Conservation (phyloP, 2,329 filamentous ascomycete species). For the Xylariaceae sp. region DNA sequence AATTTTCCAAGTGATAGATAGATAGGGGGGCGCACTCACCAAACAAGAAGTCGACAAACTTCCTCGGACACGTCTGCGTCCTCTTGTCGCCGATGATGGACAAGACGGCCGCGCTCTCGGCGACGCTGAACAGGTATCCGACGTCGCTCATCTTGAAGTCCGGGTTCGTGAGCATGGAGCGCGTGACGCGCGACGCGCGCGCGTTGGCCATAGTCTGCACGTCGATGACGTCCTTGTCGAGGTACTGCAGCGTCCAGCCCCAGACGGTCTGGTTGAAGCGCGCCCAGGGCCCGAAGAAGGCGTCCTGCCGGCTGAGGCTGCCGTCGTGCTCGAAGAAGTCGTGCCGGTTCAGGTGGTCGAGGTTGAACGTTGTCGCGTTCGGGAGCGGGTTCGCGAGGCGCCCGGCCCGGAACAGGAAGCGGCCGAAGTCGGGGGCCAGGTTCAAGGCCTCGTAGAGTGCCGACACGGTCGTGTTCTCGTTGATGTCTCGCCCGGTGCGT, state of each 20-base stretch:
- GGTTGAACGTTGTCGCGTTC: slow-evolving; percentile 39
- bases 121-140: slow-evolving; percentile 40
- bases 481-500: slow-evolving; percentile 40
- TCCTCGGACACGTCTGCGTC: slow-evolving; percentile 34
- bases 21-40: slow-evolving; percentile 25
- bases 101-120: slow-evolving; percentile 43
- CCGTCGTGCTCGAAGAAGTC: slow-evolving; percentile 46
- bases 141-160: slow-evolving; percentile 38
- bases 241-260: slow-evolving; percentile 40
- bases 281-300: slow-evolving; percentile 45
- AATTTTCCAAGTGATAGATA: background rate
- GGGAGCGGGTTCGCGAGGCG: slow-evolving; percentile 38
- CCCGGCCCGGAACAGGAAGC: slow-evolving; percentile 39
- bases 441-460: slow-evolving; percentile 38
- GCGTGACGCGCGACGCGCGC: slow-evolving; percentile 39
- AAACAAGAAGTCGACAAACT: slow-evolving; percentile 39
- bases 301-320: slow-evolving; percentile 43
- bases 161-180: slow-evolving; percentile 43
- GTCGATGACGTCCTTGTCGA: slow-evolving; percentile 37
- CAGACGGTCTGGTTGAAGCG: slow-evolving; percentile 49
- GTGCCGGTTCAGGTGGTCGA: slow-evolving; percentile 41
- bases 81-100: slow-evolving; percentile 41
- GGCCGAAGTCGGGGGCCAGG: slow-evolving; percentile 36
- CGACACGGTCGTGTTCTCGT: slow-evolving; percentile 32
- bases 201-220: slow-evolving; percentile 40